Percentiles rank a stretch among this genome's conserved stretches.
Evolutionary conservation across 495 filamentous ascomycete genomes (phyloP).

Genomic region (Podospora fimiseda): DNA sequence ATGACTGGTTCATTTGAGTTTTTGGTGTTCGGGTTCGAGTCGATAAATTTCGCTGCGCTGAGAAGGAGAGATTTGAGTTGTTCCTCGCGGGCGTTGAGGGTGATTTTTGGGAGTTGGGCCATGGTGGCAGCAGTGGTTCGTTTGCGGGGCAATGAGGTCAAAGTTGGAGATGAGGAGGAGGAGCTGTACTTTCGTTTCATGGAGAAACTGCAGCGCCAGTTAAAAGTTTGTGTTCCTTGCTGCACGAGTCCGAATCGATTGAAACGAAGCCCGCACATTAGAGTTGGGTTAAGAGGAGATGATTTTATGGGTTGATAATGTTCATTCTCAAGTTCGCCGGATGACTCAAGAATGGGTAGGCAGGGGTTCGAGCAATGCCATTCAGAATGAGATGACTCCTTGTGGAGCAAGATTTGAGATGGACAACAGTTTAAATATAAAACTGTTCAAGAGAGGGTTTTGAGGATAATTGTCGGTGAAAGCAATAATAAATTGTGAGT

Average conservation of each 20-base stretch:
- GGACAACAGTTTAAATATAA: no score
- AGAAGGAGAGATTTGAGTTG: slow-evolving; percentile 65
- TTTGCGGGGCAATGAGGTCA: neutral
- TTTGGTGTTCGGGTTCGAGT: slow-evolving; percentile 32
- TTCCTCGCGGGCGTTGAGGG: slow-evolving; percentile 59
- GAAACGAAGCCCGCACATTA: slow-evolving; percentile 9
- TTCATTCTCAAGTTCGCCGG: neutral
- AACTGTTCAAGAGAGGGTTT: no score
- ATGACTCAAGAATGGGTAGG: neutral
- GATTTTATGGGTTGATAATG: slow-evolving; percentile 2
- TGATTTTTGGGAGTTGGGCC: slow-evolving; percentile 11
- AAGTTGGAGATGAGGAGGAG: slow-evolving; percentile 1
- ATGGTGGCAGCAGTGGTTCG: neutral
- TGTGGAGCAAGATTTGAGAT: no score
- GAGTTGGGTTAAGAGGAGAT: neutral
- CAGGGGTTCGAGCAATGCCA: neutral
- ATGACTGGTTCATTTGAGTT: slow-evolving; percentile 43
- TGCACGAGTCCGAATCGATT: neutral
- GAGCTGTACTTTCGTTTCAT: slow-evolving; percentile 23
- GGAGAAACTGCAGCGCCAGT: neutral
- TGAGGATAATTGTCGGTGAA: no score
- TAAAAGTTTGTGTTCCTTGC: neutral
- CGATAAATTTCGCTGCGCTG: slow-evolving; percentile 65
- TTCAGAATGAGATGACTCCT: neutral
- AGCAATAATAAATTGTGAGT: no score